Percentiles rank a stretch among this genome's conserved stretches.
phyloP scores from a whole-genome alignment of 345 rosid genomes.

The Corchorus capsularis region DNA sequence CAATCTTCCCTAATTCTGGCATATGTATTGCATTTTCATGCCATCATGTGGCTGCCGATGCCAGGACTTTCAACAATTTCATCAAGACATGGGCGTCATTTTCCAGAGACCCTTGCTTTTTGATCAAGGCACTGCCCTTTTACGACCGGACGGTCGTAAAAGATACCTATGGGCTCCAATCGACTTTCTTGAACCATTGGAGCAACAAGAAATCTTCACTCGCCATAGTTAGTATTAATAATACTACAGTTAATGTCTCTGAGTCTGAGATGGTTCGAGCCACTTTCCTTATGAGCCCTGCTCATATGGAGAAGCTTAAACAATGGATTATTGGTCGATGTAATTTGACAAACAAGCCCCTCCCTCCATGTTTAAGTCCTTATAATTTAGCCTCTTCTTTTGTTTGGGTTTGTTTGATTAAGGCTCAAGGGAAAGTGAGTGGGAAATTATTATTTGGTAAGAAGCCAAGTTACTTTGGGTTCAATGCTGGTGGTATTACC shows the following conservation, averaged over 20 bases:
- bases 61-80: slow-evolving; percentile 44
- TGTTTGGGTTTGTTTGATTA: slow-evolving; percentile 5
- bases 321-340: slow-evolving; percentile 2
- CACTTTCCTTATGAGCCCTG: slow-evolving; percentile 16
- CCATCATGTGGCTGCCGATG: slow-evolving; percentile 48
- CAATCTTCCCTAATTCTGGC: slow-evolving; percentile 38
- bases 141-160: slow-evolving; percentile 29
- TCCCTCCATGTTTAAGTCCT: neutral
- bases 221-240: too few relatives aligned
- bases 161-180: slow-evolving; percentile 28
- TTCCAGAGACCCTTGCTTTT: slow-evolving; percentile 7
- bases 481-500: slow-evolving; percentile 8
- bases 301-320: slow-evolving; percentile 18
- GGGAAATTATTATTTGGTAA: neutral
- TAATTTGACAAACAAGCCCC: neutral
- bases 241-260: too few relatives aligned
- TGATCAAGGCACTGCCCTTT: neutral
- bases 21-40: slow-evolving; percentile 43
- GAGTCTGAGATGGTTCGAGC: slow-evolving; percentile 6
- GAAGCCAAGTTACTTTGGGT: slow-evolving; percentile 4
- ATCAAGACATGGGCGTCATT: slow-evolving; percentile 42
- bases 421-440: neutral
- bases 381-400: neutral
- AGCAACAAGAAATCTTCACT: neutral
- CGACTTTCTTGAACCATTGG: slow-evolving; percentile 34